Base-by-base conservation (phyloP, 345 rosid species). In the Toxicodendron radicans region DNA sequence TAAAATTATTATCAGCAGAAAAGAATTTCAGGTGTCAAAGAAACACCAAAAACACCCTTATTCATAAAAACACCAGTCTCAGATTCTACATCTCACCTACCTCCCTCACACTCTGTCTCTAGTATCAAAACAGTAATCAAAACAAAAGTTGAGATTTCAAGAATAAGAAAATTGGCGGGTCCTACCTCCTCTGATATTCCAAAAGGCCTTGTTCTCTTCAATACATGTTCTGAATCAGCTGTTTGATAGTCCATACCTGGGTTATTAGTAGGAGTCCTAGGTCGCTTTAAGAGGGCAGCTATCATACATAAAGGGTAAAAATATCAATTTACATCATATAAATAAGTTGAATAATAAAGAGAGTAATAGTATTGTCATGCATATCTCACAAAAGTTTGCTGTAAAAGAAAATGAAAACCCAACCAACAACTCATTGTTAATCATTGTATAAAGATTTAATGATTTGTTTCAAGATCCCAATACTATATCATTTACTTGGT, bases 131-230 rank as follows among this genome's bases (percentile, higher is more conserved):
- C 54, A 10, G 45, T 27, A 60, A n/a, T 23, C 4, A 20, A 60
- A 33, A 24, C 56, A 33, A 61, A 68, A 53, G 7, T 3, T 11
- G 6, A 61, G 45, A 10, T 18, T 18, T 60, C 32, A 38, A 69
- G 16, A 58, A 51, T 11, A n/a, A 23, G 56, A 30, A 4, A 72
- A 75, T 70, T 30, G 33, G 61, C 13, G 8, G 45, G 32, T 7
- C 4, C 71, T 76, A 91, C 98, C 91, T 93, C 93, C 60, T 93
- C 97, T 16, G 91, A 73, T 33, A 89, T 79, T 79, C 92, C 97
- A 69, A 83, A 90, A 16, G 93, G 85, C 71, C 93, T 82, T 58
- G 95, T 38, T 80, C 98, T 90, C 89, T 88, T 91, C 82, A 85
- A 38, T 48, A 84, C 85, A 81, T 81, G 86, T 70, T 88, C 93